These are phyloP conservation scores for Phytophthora citrophthora DNA, from an alignment of 352 stramenopile species.

Conservation along the genomic window DNA sequence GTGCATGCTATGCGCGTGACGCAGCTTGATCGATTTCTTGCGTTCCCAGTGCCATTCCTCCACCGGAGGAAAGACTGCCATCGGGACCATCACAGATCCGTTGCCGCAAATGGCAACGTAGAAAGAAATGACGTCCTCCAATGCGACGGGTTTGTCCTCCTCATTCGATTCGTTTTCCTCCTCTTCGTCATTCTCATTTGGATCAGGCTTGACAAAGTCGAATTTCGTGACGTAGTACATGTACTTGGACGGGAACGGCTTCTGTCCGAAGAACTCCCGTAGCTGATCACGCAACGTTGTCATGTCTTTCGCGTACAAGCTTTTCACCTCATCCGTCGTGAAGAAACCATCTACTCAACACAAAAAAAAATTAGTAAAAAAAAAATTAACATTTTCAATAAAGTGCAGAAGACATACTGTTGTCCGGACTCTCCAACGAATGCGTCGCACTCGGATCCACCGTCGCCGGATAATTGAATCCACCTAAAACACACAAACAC, in stretches of 20 bases:
- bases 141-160: slow-evolving; percentile 21
- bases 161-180: slow-evolving; percentile 31
- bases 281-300: slow-evolving; percentile 65
- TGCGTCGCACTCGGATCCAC: slow-evolving; percentile 71
- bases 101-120: slow-evolving; percentile 89
- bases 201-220: slow-evolving; percentile 76
- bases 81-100: slow-evolving; percentile 86
- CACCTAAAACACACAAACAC: slow-evolving; percentile 31
- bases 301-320: slow-evolving; percentile 76
- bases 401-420: slow-evolving; percentile 43
- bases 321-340: slow-evolving; percentile 67
- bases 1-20: slow-evolving; percentile 83
- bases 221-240: slow-evolving; percentile 88
- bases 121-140: slow-evolving; percentile 78
- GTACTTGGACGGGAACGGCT: slow-evolving; percentile 84
- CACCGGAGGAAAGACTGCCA: slow-evolving; percentile 83
- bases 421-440: slow-evolving; percentile 60
- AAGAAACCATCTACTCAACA: slow-evolving; percentile 57
- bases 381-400: neutral
- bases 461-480: slow-evolving; percentile 65
- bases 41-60: slow-evolving; percentile 87
- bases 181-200: slow-evolving; percentile 43
- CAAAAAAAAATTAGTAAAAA: slow-evolving; percentile 1
- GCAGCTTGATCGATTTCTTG: slow-evolving; percentile 85
- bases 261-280: slow-evolving; percentile 82